Conservation (phyloP, 1,284 basidiomycete genomes). For the Dichomitus squalens region DNA sequence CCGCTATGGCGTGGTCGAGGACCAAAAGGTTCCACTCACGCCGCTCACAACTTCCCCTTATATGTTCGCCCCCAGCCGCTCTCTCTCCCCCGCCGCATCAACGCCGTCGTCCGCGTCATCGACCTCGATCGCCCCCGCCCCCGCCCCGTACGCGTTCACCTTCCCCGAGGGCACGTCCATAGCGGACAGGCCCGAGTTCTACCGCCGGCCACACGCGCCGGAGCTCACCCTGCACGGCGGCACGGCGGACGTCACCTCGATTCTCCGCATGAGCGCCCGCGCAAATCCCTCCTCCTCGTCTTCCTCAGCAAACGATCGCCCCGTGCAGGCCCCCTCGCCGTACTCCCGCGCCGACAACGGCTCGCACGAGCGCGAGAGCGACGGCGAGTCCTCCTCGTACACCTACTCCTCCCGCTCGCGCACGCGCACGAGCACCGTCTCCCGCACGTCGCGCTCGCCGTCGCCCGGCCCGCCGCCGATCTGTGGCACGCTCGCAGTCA, state of each 20-base stretch:
- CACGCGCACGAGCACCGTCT: constrained; percentile 30
- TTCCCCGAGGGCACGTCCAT: constrained; percentile 52
- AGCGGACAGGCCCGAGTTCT: constrained; percentile 64
- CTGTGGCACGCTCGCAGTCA: constrained; percentile 81
- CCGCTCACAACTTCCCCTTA: constrained; percentile 60
- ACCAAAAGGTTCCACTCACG: constrained; percentile 56
- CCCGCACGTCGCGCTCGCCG: constrained; percentile 66
- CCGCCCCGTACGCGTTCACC: constrained; percentile 64
- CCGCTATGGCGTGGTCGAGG: constrained; percentile 60
- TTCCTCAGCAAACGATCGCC: constrained; percentile 51
- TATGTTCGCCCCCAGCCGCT: constrained; percentile 67
- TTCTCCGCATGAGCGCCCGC: constrained; percentile 51
- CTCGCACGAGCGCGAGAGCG: constrained; percentile 54
- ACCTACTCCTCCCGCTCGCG: constrained; percentile 33
- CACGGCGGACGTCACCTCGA: constrained; percentile 65
- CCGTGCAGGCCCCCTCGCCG: constrained; percentile 51
- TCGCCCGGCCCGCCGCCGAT: constrained; percentile 65
- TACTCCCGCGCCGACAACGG: constrained; percentile 54
- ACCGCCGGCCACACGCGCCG: constrained; percentile 57
- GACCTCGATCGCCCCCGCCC: constrained; percentile 58
- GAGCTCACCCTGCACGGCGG: constrained; percentile 72
- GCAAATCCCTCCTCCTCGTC: constrained; percentile 48
- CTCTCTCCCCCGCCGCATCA: constrained; percentile 68
- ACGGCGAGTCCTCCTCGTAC: constrained; percentile 51
- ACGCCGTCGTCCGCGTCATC: constrained; percentile 69